A percentile compares a stretch with the other conserved stretches of the same genome.
Evolutionary conservation across 371 early-diverging fungal genomes (phyloP).

Genomic region (Polyrhizophydium stewartii): DNA sequence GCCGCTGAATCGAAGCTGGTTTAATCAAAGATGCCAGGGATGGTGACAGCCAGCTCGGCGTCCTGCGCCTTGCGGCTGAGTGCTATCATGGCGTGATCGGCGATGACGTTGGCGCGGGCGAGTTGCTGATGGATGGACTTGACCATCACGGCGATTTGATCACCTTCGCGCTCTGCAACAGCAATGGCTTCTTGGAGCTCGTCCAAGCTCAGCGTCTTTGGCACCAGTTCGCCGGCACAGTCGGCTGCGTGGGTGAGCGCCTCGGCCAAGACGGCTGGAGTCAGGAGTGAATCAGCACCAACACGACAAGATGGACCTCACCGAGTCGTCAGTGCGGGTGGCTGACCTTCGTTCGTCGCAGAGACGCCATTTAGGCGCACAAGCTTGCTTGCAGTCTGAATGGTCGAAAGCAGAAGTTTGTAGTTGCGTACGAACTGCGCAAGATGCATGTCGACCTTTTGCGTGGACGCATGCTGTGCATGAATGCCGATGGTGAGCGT

Average conservation of each 20-base stretch:
- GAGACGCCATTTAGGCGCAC: neutral
- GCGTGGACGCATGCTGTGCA: neutral
- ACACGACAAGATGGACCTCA: neutral
- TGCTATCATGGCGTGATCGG: neutral
- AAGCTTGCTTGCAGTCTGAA: neutral
- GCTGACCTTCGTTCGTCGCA: neutral
- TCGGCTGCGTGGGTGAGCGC: neutral
- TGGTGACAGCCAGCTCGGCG: neutral
- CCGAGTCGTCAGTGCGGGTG: neutral
- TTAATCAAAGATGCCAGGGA: neutral
- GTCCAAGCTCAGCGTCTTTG: neutral
- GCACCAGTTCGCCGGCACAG: neutral
- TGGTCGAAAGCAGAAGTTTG: neutral
- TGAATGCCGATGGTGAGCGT: too few relatives aligned
- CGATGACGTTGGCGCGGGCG: neutral
- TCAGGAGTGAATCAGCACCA: neutral
- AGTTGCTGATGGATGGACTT: neutral
- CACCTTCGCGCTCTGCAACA: neutral
- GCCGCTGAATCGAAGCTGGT: neutral
- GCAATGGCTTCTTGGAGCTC: neutral
- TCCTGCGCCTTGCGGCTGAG: neutral
- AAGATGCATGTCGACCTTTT: neutral
- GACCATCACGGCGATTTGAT: neutral
- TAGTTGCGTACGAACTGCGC: neutral
- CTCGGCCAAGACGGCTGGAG: neutral